phyloP scores from a whole-genome alignment of 306 rosid genomes.

The Fagus sylvatica region DNA sequence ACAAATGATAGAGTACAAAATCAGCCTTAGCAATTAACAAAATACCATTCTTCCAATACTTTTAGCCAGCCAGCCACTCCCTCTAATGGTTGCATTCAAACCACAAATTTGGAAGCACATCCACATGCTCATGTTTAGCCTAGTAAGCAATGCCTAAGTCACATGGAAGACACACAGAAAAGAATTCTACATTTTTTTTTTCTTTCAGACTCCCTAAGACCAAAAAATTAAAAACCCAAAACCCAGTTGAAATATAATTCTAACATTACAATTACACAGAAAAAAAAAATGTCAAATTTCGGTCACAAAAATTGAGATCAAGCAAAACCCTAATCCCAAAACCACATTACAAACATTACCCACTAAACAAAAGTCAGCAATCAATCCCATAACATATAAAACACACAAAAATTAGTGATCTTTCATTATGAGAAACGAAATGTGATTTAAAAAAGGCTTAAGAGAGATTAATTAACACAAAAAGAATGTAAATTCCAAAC shows the following conservation, averaged over 20 bases:
- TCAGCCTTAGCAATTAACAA: background rate
- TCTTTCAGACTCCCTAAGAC: background rate
- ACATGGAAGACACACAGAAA: background rate
- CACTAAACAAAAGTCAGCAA: background rate
- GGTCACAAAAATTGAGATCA: slow-evolving; percentile 5
- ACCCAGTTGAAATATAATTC: too few relatives aligned
- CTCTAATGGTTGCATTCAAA: background rate
- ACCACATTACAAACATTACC: background rate
- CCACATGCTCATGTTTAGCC: background rate
- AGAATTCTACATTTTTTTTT: background rate
- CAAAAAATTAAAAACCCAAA: too few relatives aligned
- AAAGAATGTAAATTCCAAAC: background rate
- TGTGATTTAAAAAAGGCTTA: background rate
- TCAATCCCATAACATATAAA: background rate
- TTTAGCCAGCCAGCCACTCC: too few relatives aligned
- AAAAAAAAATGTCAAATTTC: background rate
- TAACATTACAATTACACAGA: background rate
- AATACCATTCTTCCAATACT: too few relatives aligned
- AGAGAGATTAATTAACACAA: background rate
- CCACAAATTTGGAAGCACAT: background rate
- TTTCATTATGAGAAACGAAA: background rate
- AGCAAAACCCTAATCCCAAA: slow-evolving; percentile 23
- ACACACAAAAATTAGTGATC: background rate
- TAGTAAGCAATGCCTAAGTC: background rate
- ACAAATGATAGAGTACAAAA: background rate